These are phyloP conservation scores for Entomophthora muscae DNA, from an alignment of 371 early-diverging fungal species.

Conservation along the genomic window DNA sequence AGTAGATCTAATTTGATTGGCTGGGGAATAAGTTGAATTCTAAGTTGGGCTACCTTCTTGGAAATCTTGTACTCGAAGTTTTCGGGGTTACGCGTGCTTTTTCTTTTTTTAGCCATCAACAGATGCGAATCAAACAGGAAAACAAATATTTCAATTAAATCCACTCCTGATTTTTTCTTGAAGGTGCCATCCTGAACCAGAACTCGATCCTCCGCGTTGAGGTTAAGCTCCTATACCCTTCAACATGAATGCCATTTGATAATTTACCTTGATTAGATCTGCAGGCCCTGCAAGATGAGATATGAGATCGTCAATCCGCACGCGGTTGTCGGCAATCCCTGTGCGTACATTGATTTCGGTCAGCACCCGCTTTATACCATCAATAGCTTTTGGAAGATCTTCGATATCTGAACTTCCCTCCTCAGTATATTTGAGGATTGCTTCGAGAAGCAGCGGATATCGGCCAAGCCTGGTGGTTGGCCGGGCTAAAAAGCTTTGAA, in stretches of 20 bases:
- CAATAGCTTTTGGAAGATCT: constrained; percentile 34
- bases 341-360: constrained; percentile 50
- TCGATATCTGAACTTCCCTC: constrained; percentile 59
- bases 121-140: constrained; percentile 75
- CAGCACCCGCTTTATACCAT: constrained; percentile 42
- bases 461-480: constrained; percentile 81
- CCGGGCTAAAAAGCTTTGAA: constrained; percentile 62
- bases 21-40: constrained; percentile 12
- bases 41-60: constrained; percentile 18
- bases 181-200: constrained; percentile 63
- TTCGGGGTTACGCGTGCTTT: constrained; percentile 24
- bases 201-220: constrained; percentile 44
- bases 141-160: constrained; percentile 44
- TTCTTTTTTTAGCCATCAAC: constrained; percentile 50
- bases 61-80: constrained; percentile 43
- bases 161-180: constrained; percentile 43
- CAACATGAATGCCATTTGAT: background rate
- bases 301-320: constrained; percentile 37
- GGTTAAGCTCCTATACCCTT: constrained; percentile 38
- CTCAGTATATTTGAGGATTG: constrained; percentile 66
- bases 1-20: constrained; percentile 62
- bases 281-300: constrained; percentile 27
- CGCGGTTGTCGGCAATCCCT: constrained; percentile 63
- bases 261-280: constrained; percentile 21
- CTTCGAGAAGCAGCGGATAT: constrained; percentile 69